Evolutionary conservation across 768 basidiomycete genomes (phyloP), one percentile per base, ranked within the genome.

Genomic region (Cubamyces sp.): DNA sequence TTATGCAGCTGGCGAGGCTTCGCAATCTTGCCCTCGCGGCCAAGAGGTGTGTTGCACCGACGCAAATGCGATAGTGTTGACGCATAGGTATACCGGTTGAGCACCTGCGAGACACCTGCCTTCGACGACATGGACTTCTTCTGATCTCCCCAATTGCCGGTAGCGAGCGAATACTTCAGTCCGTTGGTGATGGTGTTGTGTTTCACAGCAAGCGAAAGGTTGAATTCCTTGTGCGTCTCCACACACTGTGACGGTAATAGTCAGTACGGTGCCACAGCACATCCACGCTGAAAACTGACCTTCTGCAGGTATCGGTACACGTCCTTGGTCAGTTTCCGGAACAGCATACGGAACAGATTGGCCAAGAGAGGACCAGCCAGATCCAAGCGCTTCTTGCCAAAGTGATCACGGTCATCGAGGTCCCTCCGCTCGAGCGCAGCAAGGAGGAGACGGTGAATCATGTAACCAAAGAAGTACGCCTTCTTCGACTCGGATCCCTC

Each of bases 111-210:
- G 16, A 99, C 97, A 70, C 97, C 97, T 53, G 96, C 97, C 74
- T 97, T 97, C 11, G 95, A 91, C 43, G 93, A 88, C 93, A 97
- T 97, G 0, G 93, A 90, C 76, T 98, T 97, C 81, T 98, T 97
- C 77, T 98, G 95, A 74, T 97, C 96, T 26, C 96, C 96, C 97
- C 97, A 99, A 73, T 99, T 99, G 64, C 97, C 97, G 0, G 97
- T 99, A 30, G 96, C 95, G 34, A 99, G 82, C 18, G 97, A 98
- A 74, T 98, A 98, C 73, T 96, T 96, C 55, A 99, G 83, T 62
- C 97, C 97, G 74, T 98, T 97, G 26, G 96, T 98, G 66, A 99
- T 98, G 34, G 95, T 98, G 70, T 92, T 92, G 68, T 95, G 91
- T 75, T 96, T 96, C 72, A 99, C 94, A 30, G 96, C 96, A 39